Base-by-base conservation (phyloP, 805 yeast genomes). In the Candida nanaspora region DNA sequence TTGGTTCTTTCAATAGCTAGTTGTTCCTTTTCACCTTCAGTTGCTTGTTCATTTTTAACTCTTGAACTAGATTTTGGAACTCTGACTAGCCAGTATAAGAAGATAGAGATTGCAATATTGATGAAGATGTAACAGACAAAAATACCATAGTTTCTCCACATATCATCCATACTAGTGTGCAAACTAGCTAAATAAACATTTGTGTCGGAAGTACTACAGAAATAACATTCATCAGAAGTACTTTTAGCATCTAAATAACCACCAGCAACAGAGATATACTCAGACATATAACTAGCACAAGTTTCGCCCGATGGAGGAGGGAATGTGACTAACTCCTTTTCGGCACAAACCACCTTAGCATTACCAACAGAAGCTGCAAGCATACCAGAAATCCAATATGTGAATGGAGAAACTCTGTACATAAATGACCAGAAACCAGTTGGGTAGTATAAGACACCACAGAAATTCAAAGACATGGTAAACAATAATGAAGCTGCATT, bases 361-460 rank as follows among this genome's bases (percentile, higher is more conserved):
- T 69, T 69, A 35, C 79, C 82, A 48, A 80, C 61, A 46, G 79
- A 84, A 39, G 73, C 64, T 32, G 77, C 61, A 41, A 81, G 56
- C 50, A 76, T 58, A 33, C 77, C 80, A 16, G 69, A 63, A 40
- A 83, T 65, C 63, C 81, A 69, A 50, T 82, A 84, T 1, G 87
- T 79, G 46, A 81, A 64, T 15, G 93, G 91, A 20, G 82, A 76
- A 16, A 68, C 72, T 56, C 88, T 69, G 68, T 82, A 83, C 86
- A 83, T 79, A 69, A 82, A 83, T 34, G 72, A 66, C 88, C 89
- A 77, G 69, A 85, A 85, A n/a, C 86, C 78, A 16, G 66, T 55
- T 34, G 78, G 73, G 20, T 75, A 65, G 14, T 74, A 78, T 64
- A 85, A 65, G 34, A 82, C 86, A 70, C 95, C 95, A 70, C 87